Base-by-base conservation (phyloP, 257 asterid species). In the Datura wrightii region DNA sequence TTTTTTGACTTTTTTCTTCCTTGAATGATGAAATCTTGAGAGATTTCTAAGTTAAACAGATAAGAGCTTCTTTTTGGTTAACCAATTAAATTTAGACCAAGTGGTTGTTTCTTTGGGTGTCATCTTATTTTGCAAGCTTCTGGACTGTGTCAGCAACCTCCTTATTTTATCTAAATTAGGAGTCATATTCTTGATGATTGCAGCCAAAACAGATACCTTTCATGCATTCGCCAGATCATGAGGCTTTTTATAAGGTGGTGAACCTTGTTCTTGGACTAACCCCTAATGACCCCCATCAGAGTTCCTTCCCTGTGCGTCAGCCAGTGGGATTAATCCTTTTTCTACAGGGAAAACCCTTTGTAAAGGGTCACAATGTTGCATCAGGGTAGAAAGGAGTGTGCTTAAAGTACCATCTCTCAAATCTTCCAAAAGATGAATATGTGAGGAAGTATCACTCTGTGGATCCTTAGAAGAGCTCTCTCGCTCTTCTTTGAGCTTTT, bases 231-330 rank as follows among this genome's bases (percentile, higher is more conserved):
- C 88, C 14, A 93, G 65, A 19, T 90, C 95, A 41, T 91, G 94
- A 0, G 97, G 93, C 92, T 91, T 92, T 86, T 88, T 87, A n/a
- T 92, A 92, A 6, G 94, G 94, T 13, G 94, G 96, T 2, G 87
- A 79, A 3, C 96, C 93, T n/a, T 92, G 90, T 13, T 90, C 90
- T 3, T 44, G 76, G 4, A 90, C 86, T 34, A n/a, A 4, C 3
- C 94, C 96, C 44, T 91, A 94, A n/a, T 87, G 89, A 7, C 31
- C 93, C 92, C 94, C 94, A 92, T 94, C 94, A 93, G 0, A 82
- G 3, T 46, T 92, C 96, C 14, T 84, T 19, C 83, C 97, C 96
- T 1, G 46, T 88, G 8, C 93, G 94, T 93, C 93, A 92, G 93
- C 94, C 90, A 24, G 94, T 6, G 93, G 94, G 0, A 90, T 88